Evolutionary conservation across 495 filamentous ascomycete genomes (phyloP).

Genomic region (Acidiella bohemica): DNA sequence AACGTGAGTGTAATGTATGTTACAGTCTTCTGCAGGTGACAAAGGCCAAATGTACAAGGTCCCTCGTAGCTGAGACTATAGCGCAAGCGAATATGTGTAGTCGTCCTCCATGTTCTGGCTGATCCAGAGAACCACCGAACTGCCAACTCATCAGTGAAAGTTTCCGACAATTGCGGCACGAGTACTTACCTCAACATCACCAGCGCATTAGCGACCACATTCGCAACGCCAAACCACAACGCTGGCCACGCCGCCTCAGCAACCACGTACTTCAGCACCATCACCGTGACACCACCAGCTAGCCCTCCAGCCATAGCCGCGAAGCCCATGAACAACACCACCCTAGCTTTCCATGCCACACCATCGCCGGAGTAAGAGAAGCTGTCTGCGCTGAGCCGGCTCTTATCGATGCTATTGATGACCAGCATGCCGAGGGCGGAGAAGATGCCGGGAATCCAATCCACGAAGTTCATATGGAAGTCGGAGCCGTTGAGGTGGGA

Average conservation of each 20-base stretch:
- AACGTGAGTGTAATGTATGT: too few species aligned
- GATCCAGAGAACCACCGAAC: conserved; percentile 84
- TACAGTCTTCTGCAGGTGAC: too few species aligned
- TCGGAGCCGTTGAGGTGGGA: conserved; percentile 61
- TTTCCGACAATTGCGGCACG: not conserved
- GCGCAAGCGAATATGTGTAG: conserved; percentile 87
- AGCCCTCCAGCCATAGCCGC: conserved; percentile 87
- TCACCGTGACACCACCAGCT: conserved; percentile 76
- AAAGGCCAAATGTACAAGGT: too few species aligned
- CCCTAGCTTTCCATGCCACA: conserved; percentile 89
- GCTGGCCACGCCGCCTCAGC: conserved; percentile 66
- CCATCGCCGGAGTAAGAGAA: conserved; percentile 76
- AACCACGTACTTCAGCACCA: conserved; percentile 87
- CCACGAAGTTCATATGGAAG: conserved; percentile 88
- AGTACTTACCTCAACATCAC: conserved; percentile 70
- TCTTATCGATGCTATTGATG: conserved; percentile 97
- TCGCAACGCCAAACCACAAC: conserved; percentile 85
- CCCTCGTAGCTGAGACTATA: too few species aligned
- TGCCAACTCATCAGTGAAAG: conserved; percentile 28
- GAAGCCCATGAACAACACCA: conserved; percentile 93
- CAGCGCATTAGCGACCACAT: conserved; percentile 73
- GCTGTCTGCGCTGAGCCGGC: conserved; percentile 66
- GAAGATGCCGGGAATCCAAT: conserved; percentile 98
- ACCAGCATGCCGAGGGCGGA: conserved; percentile 89
- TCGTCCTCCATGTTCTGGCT: conserved; percentile 99